Percentiles rank a stretch among this genome's conserved stretches.
Evolutionary conservation across 768 basidiomycete genomes (phyloP).

Genomic region (Mycena capillaripes): DNA sequence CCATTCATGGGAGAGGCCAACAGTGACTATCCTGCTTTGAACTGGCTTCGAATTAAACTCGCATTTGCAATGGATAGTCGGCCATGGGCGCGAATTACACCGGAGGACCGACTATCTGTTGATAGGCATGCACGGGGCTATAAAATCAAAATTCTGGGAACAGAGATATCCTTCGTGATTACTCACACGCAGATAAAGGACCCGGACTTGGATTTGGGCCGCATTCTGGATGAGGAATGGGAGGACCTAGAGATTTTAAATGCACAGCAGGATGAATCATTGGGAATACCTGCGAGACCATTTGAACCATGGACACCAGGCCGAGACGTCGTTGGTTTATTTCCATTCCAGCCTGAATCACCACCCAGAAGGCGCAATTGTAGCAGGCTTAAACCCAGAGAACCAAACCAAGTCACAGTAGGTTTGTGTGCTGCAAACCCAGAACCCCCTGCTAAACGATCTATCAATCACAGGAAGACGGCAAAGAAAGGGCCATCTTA

Average conservation of each 20-base stretch:
- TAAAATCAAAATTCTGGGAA: background rate
- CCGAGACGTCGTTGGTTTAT: background rate
- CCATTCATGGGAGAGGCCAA: background rate
- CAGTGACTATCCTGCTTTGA: background rate
- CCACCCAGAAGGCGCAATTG: too few relatives aligned
- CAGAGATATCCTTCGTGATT: background rate
- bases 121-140: background rate
- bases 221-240: slow-evolving; percentile 7
- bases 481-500: background rate
- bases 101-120: background rate
- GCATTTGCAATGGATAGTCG: slow-evolving; percentile 1
- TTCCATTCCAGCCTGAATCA: background rate
- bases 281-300: background rate
- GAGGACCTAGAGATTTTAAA: slow-evolving; percentile 3
- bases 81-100: slow-evolving; percentile 3
- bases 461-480: background rate
- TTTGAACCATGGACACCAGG: background rate
- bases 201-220: background rate
- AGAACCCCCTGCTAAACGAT: background rate
- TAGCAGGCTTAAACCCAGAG: background rate
- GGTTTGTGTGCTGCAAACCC: slow-evolving; percentile 3
- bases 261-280: background rate
- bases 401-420: background rate
- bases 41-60: background rate
- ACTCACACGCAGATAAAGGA: background rate